Evolutionary conservation across 78 protist genomes (phyloP), one percentile per base, ranked within the genome.

Genomic region (Speleostelium caveatum): DNA sequence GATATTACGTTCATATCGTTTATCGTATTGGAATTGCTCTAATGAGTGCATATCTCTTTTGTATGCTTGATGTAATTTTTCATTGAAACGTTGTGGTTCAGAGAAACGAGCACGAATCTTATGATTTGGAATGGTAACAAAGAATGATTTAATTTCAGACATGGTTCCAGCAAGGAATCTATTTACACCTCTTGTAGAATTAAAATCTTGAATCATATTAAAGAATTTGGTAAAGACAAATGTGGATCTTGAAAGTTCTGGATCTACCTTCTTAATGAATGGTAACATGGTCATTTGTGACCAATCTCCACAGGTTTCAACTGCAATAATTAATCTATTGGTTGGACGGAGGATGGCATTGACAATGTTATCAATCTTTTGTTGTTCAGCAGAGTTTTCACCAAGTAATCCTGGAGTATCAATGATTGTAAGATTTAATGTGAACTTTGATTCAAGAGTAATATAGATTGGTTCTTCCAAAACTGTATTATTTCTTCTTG

Each of bases 11-110:
- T 93, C 96, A 59, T 91, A 91, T 53, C 95, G 30, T 56, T 92
- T 92, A 53, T 93, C 96, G 32, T 80, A 93, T 49, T 75, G 86
- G 73, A 87, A 33, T 71, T 85, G 93, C 24, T 93, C 96, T 35
- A 93, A 26, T 10, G 89, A 22, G 58, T 72, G 45, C 96, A 93
- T 71, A 36, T 93, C 96, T 45, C 94, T 73, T 28, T 75, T 85
- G 45, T 49, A 71, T 3, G 75, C 58, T 68, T 93, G 94, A 12
- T 69, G 24, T 6, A 93, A 19, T 66, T 75, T 73, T 75, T 93
- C 86, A 58, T 75, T 79, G 93, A 49, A 92, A 51, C 69, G 35
- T 30, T 62, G 62, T 67, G 93, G 74, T 55, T 78, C 89, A 12
- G 80, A 61, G 73, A 30, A 71, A 32, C 71, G 65, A 14, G 87